A percentile compares a stretch with the other conserved stretches of the same genome.
Evolutionary conservation across 2,329 filamentous ascomycete genomes (phyloP).

Genomic region (Capronia americana): DNA sequence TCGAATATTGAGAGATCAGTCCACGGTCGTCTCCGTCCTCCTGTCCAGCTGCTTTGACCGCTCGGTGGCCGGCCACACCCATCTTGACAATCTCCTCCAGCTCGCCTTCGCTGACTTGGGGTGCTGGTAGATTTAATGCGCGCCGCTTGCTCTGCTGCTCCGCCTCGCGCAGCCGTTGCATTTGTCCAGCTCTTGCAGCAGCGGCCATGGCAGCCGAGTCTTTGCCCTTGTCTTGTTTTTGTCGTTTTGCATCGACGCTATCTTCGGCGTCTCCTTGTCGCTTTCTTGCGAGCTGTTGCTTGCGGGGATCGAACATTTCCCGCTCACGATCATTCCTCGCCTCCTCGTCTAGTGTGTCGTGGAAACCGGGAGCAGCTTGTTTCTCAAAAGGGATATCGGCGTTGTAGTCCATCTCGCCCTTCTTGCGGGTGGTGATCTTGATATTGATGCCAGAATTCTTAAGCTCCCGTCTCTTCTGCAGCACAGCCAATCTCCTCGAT

Average conservation of each 20-base stretch:
- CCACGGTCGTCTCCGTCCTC: conserved; percentile 86
- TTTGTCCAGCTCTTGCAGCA: conserved; percentile 88
- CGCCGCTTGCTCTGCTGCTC: conserved; percentile 95
- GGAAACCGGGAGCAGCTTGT: conserved; percentile 85
- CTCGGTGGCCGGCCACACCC: conserved; percentile 90
- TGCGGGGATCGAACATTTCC: conserved; percentile 86
- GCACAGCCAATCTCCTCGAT: conserved; percentile 82
- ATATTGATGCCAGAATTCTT: conserved; percentile 99
- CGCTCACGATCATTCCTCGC: conserved; percentile 81
- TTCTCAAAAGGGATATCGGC: conserved; percentile 98
- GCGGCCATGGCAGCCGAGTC: conserved; percentile 81
- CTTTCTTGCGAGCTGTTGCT: conserved; percentile 89
- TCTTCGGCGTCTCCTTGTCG: conserved; percentile 91
- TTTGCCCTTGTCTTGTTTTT: conserved; percentile 85
- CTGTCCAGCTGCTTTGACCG: conserved; percentile 73
- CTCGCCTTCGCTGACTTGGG: conserved; percentile 90
- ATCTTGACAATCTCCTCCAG: conserved; percentile 98
- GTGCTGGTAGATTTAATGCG: conserved; percentile 79
- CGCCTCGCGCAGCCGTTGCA: conserved; percentile 93
- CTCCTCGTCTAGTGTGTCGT: conserved; percentile 87
- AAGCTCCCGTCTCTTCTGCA: conserved; percentile 94
- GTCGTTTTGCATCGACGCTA: conserved; percentile 77
- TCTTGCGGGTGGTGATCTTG: conserved; percentile 88
- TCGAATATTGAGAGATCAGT: conserved; percentile 84
- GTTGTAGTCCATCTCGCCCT: conserved; percentile 99